phyloP scores from a whole-genome alignment of 768 basidiomycete genomes.

The Pleurotus citrinopileatus region DNA sequence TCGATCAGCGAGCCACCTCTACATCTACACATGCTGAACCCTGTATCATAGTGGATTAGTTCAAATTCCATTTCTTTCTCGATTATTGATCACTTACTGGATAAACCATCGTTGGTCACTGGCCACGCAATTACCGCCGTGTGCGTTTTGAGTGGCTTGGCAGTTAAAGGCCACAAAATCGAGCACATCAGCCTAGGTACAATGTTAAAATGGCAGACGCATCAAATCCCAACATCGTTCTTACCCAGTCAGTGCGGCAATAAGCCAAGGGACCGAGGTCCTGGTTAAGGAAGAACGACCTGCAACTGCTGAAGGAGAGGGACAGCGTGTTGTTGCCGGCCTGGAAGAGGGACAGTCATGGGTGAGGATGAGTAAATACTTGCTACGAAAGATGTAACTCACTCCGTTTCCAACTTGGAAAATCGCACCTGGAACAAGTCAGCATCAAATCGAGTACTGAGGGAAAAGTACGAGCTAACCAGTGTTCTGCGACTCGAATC shows the following conservation, averaged over 20 bases:
- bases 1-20: too few relatives aligned
- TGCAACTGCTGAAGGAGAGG: constrained; percentile 40
- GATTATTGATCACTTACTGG: constrained; percentile 34
- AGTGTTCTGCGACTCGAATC: constrained; percentile 43
- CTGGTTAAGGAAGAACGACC: constrained; percentile 49
- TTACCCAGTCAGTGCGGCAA: constrained; percentile 46
- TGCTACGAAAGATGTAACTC: constrained; percentile 2
- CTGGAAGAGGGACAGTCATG: constrained; percentile 13
- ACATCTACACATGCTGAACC: constrained; percentile 16
- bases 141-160: constrained; percentile 45
- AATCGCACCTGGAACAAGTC: constrained; percentile 21
- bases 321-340: constrained; percentile 33
- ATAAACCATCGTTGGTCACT: constrained; percentile 46
- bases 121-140: constrained; percentile 48
- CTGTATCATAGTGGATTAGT: constrained; percentile 7
- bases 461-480: constrained; percentile 22
- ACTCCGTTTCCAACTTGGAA: constrained; percentile 31
- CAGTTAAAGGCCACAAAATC: constrained; percentile 44
- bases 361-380: background rate
- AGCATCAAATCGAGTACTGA: background rate
- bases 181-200: constrained; percentile 32
- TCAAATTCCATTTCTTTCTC: background rate
- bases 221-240: constrained; percentile 17
- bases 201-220: constrained; percentile 13
- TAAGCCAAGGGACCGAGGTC: constrained; percentile 34